These are phyloP conservation scores for Boletus sp. DNA, from an alignment of 1,284 basidiomycete genomes.

Conservation along the genomic window DNA sequence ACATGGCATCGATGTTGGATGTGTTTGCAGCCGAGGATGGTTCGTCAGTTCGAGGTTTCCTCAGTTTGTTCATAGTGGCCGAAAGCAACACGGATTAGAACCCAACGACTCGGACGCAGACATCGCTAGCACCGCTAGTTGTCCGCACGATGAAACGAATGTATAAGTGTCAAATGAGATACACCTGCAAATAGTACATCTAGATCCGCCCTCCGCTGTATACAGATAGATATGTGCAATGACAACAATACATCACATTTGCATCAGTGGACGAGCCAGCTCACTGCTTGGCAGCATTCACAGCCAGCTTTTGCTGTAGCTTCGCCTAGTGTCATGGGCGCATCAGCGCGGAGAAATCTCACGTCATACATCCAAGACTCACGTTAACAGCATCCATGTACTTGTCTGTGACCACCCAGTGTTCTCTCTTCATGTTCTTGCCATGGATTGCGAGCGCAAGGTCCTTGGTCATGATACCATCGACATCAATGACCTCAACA, in stretches of 20 bases:
- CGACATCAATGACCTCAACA: slow-evolving; percentile 87
- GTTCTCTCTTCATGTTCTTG: slow-evolving; percentile 84
- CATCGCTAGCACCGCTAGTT: too few relatives aligned
- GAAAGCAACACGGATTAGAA: too few relatives aligned
- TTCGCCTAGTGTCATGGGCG: slow-evolving; percentile 41
- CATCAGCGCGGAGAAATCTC: slow-evolving; percentile 14
- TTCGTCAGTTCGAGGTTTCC: slow-evolving; percentile 22
- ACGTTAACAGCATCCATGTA: slow-evolving; percentile 91
- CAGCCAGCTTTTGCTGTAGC: slow-evolving; percentile 51
- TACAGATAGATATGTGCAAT: slow-evolving; percentile 15
- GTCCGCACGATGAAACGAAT: slow-evolving; percentile 2
- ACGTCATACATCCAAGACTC: slow-evolving; percentile 26
- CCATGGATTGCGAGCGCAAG: slow-evolving; percentile 94
- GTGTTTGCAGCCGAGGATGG: background rate
- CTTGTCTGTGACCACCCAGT: slow-evolving; percentile 89
- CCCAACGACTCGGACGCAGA: too few relatives aligned
- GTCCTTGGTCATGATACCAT: slow-evolving; percentile 96
- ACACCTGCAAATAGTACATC: slow-evolving; percentile 21
- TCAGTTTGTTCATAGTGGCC: slow-evolving; percentile 29
- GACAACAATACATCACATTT: slow-evolving; percentile 15
- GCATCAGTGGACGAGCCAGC: background rate
- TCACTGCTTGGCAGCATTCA: slow-evolving; percentile 21
- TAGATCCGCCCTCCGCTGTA: slow-evolving; percentile 17
- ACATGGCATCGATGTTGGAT: slow-evolving; percentile 12
- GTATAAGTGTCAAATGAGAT: slow-evolving; percentile 12